Evolutionary conservation across 2,329 filamentous ascomycete species (phyloP), one percentile per base, ranked within the genome.

Genomic region (Calonectria crousiana): DNA sequence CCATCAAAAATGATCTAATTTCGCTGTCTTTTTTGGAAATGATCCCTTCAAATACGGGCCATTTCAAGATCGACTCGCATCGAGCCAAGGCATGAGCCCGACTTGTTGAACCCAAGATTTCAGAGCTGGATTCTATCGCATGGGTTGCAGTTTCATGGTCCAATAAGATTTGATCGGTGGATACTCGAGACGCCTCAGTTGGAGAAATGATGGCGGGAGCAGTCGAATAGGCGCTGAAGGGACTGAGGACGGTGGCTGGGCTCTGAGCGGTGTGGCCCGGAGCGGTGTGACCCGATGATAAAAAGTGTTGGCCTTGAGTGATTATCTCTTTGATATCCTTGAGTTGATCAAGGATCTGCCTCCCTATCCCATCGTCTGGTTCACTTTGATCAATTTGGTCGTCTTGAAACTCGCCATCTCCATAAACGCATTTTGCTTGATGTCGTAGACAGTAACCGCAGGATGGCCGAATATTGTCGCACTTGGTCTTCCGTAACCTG

Each of bases 401-500:
- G 8, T 69, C 71, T 32, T 34, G 20, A 36, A 34, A 66, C 32
- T 71, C 75, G 8, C 38, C 23, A 16, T 76, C 75, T 10, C 56
- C 67, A 38, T 76, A 76, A 16, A 75, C 41, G 47, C 73, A 76
- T 47, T 72, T 76, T 9, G 75, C 75, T 18, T 41, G 65, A 20
- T 76, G 75, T 8, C 71, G 70, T 2, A 69, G 38, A 8, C 75
- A 76, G 16, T 71, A 75, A 2, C 73, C 70, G 14, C 75, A 76
- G 20, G 58, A 58, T 4, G 75, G 75, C 1, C 75, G 75, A 34
- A 69, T 52, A 32, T 76, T 76, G 18, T 76, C 75, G 9, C 75
- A 76, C 44, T 74, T 75, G 14, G 75, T 75, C 51, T 76, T 76
- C 10, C 75, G 64, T 16, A 75, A 47, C 2, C 75, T 73, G 41